phyloP scores from a whole-genome alignment of 2,329 filamentous ascomycete genomes.

The Botrytis cinerea region DNA sequence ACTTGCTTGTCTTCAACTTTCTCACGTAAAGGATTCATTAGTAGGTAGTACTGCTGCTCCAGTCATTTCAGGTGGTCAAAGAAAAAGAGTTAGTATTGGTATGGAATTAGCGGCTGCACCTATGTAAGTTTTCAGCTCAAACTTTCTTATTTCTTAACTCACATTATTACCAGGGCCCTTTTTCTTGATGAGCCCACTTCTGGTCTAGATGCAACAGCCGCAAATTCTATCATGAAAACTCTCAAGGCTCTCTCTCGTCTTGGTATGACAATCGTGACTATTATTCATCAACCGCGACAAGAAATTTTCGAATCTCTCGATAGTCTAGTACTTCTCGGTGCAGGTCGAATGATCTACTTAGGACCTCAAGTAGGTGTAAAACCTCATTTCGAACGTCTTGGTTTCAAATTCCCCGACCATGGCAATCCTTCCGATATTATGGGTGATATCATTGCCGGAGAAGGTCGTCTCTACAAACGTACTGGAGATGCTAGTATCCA shows the following conservation, averaged over 20 bases:
- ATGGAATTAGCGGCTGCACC: conserved; percentile 59
- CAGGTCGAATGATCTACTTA: conserved; percentile 57
- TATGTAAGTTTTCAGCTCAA: conserved; percentile 38
- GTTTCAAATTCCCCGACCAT: conserved; percentile 52
- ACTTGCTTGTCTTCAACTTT: conserved; percentile 53
- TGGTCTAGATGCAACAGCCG: conserved; percentile 63
- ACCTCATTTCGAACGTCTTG: conserved; percentile 53
- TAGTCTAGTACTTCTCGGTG: conserved; percentile 62
- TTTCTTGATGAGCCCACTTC: conserved; percentile 64
- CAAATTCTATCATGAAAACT: conserved; percentile 63
- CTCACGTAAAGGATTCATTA: conserved; percentile 46
- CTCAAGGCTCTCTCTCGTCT: conserved; percentile 60
- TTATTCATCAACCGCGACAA: conserved; percentile 57
- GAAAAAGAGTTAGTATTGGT: conserved; percentile 64
- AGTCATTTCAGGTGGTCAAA: conserved; percentile 62
- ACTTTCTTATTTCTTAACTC: background rate
- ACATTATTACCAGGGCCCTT: conserved; percentile 44
- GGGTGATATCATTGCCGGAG: conserved; percentile 63
- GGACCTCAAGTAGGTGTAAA: conserved; percentile 49
- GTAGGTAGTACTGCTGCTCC: conserved; percentile 61
- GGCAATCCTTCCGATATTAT: conserved; percentile 59
- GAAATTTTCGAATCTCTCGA: conserved; percentile 61
- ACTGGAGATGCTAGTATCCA: conserved; percentile 51
- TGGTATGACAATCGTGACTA: conserved; percentile 56
- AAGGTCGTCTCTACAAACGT: conserved; percentile 53